These are phyloP conservation scores for Phialocephala subalpina DNA, from an alignment of 2,329 filamentous ascomycete species.

Conservation along the genomic window DNA sequence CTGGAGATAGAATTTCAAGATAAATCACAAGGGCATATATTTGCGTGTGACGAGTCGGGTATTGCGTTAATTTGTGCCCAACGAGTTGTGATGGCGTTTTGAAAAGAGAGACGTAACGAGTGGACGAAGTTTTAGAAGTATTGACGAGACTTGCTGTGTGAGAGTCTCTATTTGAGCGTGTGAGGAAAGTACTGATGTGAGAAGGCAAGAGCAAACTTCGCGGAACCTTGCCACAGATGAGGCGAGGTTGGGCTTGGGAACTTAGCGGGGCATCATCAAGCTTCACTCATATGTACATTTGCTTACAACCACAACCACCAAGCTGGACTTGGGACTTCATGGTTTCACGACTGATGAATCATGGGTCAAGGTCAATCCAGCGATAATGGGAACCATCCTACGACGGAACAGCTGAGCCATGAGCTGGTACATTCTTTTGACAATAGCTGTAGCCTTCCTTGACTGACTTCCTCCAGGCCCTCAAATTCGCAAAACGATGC, in stretches of 20 bases:
- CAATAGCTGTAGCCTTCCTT: conserved; percentile 19
- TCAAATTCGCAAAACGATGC: conserved; percentile 72
- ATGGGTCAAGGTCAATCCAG: conserved; percentile 47
- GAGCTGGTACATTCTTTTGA: conserved; percentile 39
- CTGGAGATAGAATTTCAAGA: too few relatives aligned
- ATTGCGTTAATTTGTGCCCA: neutral
- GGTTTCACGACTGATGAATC: conserved; percentile 18
- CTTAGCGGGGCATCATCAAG: neutral
- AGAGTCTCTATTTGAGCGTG: neutral
- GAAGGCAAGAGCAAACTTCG: neutral
- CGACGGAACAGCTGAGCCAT: conserved; percentile 44
- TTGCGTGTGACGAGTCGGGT: neutral
- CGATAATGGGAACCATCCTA: conserved; percentile 34
- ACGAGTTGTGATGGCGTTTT: neutral
- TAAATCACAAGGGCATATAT: neutral
- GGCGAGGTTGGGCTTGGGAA: neutral
- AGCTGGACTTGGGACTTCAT: conserved; percentile 32
- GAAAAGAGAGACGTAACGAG: neutral
- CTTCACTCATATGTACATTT: neutral
- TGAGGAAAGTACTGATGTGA: neutral
- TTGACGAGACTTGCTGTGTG: neutral
- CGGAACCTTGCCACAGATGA: neutral
- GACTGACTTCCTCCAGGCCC: conserved; percentile 53
- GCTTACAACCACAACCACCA: conserved; percentile 13
- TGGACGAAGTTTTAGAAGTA: neutral